phyloP scores from a whole-genome alignment of 768 basidiomycete genomes.

The Russula virescens region DNA sequence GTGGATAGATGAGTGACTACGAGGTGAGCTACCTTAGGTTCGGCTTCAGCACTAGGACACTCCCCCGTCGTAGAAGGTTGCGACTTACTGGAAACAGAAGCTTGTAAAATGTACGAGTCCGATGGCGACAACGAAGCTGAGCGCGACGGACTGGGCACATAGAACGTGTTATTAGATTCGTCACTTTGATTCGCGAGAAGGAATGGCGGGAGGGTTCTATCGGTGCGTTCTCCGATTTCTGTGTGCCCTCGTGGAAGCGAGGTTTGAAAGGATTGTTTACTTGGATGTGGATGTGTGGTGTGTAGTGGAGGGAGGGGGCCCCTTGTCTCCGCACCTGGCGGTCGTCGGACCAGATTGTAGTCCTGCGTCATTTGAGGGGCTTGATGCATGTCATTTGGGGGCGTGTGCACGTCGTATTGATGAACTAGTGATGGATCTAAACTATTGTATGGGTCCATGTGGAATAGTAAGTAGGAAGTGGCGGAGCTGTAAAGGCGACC shows the following conservation, averaged over 20 bases:
- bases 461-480: background rate
- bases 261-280: background rate
- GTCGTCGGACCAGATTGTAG: background rate
- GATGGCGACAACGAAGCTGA: background rate
- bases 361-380: background rate
- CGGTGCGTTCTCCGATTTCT: background rate
- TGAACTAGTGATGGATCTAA: slow-evolving; percentile 1
- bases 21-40: background rate
- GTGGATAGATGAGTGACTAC: background rate
- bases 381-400: background rate
- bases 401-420: background rate
- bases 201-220: background rate
- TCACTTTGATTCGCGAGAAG: background rate
- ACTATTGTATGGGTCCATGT: slow-evolving; percentile 1
- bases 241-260: background rate
- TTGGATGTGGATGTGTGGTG: background rate
- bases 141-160: background rate
- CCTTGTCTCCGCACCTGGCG: slow-evolving; percentile 7
- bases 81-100: background rate
- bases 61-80: background rate
- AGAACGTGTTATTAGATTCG: background rate
- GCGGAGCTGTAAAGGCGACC: background rate
- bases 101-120: background rate
- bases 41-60: background rate
- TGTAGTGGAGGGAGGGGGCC: background rate